Percentiles rank a stretch among this genome's conserved stretches.
These are phyloP conservation scores for Alternaria viburni DNA, from an alignment of 2,329 filamentous ascomycete species.

Conservation along the genomic window DNA sequence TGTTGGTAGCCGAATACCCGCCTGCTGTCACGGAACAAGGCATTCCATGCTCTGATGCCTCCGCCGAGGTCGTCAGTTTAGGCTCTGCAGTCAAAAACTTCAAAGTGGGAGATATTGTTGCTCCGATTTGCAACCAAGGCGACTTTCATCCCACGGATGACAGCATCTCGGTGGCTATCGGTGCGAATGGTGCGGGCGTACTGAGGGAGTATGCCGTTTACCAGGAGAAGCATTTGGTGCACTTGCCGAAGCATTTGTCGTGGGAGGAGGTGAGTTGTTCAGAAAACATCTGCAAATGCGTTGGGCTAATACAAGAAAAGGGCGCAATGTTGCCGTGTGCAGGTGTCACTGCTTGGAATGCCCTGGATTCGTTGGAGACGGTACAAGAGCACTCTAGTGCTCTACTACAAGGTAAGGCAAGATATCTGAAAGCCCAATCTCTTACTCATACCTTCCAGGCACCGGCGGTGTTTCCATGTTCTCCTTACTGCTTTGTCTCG, in stretches of 20 bases:
- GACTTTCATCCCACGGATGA: slow-evolving; percentile 19
- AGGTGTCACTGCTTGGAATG: slow-evolving; percentile 33
- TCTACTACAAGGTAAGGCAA: slow-evolving; percentile 15
- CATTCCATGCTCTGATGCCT: slow-evolving; percentile 31
- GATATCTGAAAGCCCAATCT: background rate
- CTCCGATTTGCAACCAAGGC: slow-evolving; percentile 16
- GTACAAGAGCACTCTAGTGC: slow-evolving; percentile 15
- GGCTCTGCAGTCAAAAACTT: slow-evolving; percentile 25
- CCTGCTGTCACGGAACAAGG: slow-evolving; percentile 12
- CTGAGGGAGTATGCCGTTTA: slow-evolving; percentile 34
- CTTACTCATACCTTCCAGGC: slow-evolving; percentile 13
- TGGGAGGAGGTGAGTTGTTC: slow-evolving; percentile 35
- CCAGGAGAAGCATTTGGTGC: slow-evolving; percentile 31
- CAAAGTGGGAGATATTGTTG: slow-evolving; percentile 32
- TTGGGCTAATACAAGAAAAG: background rate
- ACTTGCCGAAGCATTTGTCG: slow-evolving; percentile 26
- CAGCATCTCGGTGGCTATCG: slow-evolving; percentile 10
- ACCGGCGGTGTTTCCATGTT: slow-evolving; percentile 52
- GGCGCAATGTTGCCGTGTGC: slow-evolving; percentile 30
- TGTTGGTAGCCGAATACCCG: slow-evolving; percentile 28
- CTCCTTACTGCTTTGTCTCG: slow-evolving; percentile 32
- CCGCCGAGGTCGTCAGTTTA: slow-evolving; percentile 31
- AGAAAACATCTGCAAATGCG: background rate
- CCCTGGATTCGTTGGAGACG: slow-evolving; percentile 21
- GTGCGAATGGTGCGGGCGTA: slow-evolving; percentile 21